Base-by-base conservation (phyloP, 2,329 filamentous ascomycete genomes). In the Epichloe bromicola region DNA sequence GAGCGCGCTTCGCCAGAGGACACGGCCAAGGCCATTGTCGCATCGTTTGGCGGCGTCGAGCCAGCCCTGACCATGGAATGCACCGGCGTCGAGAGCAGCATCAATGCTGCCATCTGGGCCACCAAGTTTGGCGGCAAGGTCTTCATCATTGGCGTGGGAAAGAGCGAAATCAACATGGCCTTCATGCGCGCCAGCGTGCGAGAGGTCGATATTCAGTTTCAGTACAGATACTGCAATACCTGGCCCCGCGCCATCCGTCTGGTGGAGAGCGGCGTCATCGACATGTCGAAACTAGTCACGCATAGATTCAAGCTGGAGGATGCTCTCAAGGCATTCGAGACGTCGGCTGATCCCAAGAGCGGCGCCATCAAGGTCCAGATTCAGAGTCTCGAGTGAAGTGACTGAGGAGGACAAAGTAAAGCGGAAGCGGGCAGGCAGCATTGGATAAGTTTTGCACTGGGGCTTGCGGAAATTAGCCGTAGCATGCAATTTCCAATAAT, bases 351-450 rank as follows among this genome's bases (percentile, higher is more conserved):
- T 68, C 84, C 88, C 39, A 89, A 85, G 74, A 95, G 86, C 48
- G 90, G 91, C 6, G 88, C 90, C n/a, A 96, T 97, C 70, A 97
- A 97, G 76, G 90, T 96, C 54, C 86, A 89, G 77, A 96, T 96
- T 63, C 88, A 90, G 74, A 88, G 79, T 61, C 57, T 78, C 56
- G 76, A 79, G 10, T 78, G 30, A 69, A 46, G 4, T 36, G n/a
- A 6, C 8, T 3, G 17, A 45, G 34, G 17, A n/a, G 8, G 26
- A 14, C 5, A 8, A 30, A 10, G 38, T 11, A 30, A 10, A 30
- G 26, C 26, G 10, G 10, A 30, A 30, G 26, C 8, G 26, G 8
- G 26, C 10, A 10, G 7, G 7, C 30, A 10, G 30, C 30, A 30
- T 30, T 30, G 30, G 30, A 30, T 30, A 30, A 30, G 8, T 10